Base-by-base conservation (phyloP, 164 flowering plant species). In the Aristolochia contorta region DNA sequence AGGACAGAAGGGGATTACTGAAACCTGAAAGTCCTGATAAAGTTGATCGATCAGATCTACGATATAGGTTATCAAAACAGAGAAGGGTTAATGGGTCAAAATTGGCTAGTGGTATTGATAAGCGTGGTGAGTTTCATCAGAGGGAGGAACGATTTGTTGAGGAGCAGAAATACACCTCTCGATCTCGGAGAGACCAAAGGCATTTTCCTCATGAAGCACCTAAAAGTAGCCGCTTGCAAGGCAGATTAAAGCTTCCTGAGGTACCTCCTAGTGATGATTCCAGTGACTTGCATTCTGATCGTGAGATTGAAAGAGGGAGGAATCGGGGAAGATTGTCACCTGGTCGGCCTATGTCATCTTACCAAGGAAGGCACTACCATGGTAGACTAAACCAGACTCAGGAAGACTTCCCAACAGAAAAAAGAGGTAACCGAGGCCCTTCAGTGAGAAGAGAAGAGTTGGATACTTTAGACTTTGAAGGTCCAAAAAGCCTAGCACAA, bases 401-500 rank as follows among this genome's bases (percentile, higher is more conserved):
- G 43, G 86, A 81, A 21, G 82, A 79, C 19, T 30, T 24, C 32
- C 14, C 43, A 21, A 53, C 62, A 49, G 61, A 48, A 49, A 18
- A 46, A 30, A 56, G 58, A 30, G 16, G 19, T 30, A 30, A 25
- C 15, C 8, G 45, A 9, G 32, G 58, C 32, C n/a, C 58, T 14
- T 57, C 60, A 18, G 79, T 76, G 56, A 75, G 66, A 60, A 71
- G 74, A 64, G 86, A 79, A 12, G 67, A 61, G 47, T 13, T 56
- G 55, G 77, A 63, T 33, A 67, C 65, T 16, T 19, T 52, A 33
- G 20, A 77, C 63, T 84, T 85, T 73, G 64, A 76, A 60, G 75
- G 72, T 54, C 89, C 91, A 9, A 85, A 82, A 69, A 77, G 86
- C 32, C 82, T 84, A 47, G 75, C 85, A 16, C 85, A 84, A 59